Base-by-base conservation (phyloP, 768 basidiomycete species). In the Udeniomyces megalosporus region DNA sequence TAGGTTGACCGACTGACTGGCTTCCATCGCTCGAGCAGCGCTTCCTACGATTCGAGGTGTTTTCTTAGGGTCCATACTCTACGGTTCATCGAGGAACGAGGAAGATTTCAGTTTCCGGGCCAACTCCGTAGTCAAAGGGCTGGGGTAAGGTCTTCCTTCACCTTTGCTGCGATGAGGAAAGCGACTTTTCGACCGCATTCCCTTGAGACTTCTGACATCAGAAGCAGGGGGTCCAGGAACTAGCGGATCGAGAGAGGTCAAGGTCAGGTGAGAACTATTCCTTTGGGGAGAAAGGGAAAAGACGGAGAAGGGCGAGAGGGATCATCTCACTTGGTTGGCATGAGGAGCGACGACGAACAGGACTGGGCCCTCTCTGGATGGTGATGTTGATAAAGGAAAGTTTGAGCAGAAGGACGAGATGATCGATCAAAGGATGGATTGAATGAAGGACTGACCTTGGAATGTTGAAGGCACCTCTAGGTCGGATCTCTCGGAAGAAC, bases 401-500 rank as follows among this genome's bases (percentile, higher is more conserved):
- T 8, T 8, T 8, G 38, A 42, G 17, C 10, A 42, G 38, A 42
- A 42, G 8, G 38, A 42, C 38, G 38, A 8, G 10, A 42, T 17
- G 38, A 8, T 42, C 10, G 38, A 42, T 42, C 10, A 8, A 8
- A 42, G 38, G 38, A 42, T 42, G 17, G 38, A 8, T 42, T 42
- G 38, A 42, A 17, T 17, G 17, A 8, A 17, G 17, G 38, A 42
- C 38, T 42, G 51, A 80, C 61, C 79, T 79, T 28, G 93, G 93
- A 63, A 97, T 88, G 72, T 95, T 88, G 80, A 86, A 96, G 35
- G 91, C 86, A 55, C 93, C 88, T 73, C 93, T 79, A 3, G 91
- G 88, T 62, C 93, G 80, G 69, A 96, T 84, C 76, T 97, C 93
- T 67, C 93, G 79, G 77, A 97, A 97, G 79, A 97, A 97, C 68